These are phyloP conservation scores for Trichosporon coremiiforme DNA, from an alignment of 1,284 basidiomycete species.

Conservation along the genomic window DNA sequence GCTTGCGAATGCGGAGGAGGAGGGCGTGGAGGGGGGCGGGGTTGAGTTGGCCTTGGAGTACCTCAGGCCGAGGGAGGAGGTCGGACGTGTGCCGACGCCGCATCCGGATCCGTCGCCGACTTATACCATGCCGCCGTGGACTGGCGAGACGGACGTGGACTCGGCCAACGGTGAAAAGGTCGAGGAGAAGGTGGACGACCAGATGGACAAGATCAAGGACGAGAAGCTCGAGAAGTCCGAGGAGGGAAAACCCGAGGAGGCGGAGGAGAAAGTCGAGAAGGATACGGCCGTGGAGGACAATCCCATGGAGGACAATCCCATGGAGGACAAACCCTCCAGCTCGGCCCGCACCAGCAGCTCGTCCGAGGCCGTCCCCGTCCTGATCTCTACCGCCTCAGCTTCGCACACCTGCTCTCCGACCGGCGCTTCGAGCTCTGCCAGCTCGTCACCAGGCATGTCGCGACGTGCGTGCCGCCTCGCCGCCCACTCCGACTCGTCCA, in stretches of 20 bases:
- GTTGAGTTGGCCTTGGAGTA: neutral
- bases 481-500: neutral
- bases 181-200: neutral
- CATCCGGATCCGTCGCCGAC: constrained; percentile 3
- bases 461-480: too few relatives aligned
- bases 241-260: too few relatives aligned
- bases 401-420: too few relatives aligned
- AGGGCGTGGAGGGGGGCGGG: neutral
- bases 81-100: neutral
- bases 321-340: neutral
- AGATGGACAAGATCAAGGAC: too few relatives aligned
- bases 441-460: neutral
- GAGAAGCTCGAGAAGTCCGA: too few relatives aligned
- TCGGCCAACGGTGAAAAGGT: too few relatives aligned
- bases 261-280: neutral
- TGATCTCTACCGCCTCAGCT: neutral
- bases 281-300: too few relatives aligned
- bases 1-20: neutral
- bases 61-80: neutral
- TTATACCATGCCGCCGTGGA: too few relatives aligned
- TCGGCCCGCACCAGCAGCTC: neutral
- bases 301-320: neutral
- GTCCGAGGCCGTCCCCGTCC: neutral
- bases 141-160: too few relatives aligned
- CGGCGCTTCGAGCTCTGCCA: too few relatives aligned